These are phyloP conservation scores for Anethum foeniculum DNA, from an alignment of 140 eudicot genomes.

Conservation along the genomic window DNA sequence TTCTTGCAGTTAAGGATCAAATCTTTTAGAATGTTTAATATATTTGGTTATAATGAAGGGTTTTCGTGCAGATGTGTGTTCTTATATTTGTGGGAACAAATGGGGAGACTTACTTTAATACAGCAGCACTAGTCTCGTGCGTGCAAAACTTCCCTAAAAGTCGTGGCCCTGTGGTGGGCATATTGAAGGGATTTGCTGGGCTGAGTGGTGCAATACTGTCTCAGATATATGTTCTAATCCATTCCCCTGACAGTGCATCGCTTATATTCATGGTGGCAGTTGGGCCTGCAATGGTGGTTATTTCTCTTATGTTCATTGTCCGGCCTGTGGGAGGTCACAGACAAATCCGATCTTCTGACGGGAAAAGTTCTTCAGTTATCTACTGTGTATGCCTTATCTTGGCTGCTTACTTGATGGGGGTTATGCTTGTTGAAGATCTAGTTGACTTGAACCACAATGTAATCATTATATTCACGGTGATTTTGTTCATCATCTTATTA, in stretches of 20 bases:
- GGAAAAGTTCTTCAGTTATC: conserved; percentile 56
- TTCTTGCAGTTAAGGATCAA: background rate
- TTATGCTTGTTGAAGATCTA: conserved; percentile 80
- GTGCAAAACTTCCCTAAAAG: conserved; percentile 96
- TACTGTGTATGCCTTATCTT: conserved; percentile 67
- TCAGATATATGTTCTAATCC: conserved; percentile 62
- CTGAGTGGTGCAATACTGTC: conserved; percentile 82
- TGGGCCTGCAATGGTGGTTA: conserved; percentile 73
- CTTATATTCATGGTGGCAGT: conserved; percentile 93
- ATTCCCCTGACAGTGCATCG: conserved; percentile 76
- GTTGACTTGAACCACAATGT: conserved; percentile 41
- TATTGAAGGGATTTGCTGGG: conserved; percentile 90
- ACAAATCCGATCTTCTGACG: conserved; percentile 66
- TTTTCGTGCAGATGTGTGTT: conserved; percentile 67
- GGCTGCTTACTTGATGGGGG: conserved; percentile 88
- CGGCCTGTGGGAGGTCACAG: conserved; percentile 90
- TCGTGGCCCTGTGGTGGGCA: conserved; percentile 93
- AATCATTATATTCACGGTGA: conserved; percentile 49
- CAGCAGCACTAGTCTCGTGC: conserved; percentile 81
- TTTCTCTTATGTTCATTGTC: conserved; percentile 85
- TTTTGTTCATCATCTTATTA: conserved; percentile 51
- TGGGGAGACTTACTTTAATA: conserved; percentile 93
- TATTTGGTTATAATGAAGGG: background rate
- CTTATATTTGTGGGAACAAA: conserved; percentile 84
- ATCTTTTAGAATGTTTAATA: background rate